Base-by-base conservation (phyloP, 2,329 filamentous ascomycete species). In the Ophiognomonia clavigignenti-juglandacearum region DNA sequence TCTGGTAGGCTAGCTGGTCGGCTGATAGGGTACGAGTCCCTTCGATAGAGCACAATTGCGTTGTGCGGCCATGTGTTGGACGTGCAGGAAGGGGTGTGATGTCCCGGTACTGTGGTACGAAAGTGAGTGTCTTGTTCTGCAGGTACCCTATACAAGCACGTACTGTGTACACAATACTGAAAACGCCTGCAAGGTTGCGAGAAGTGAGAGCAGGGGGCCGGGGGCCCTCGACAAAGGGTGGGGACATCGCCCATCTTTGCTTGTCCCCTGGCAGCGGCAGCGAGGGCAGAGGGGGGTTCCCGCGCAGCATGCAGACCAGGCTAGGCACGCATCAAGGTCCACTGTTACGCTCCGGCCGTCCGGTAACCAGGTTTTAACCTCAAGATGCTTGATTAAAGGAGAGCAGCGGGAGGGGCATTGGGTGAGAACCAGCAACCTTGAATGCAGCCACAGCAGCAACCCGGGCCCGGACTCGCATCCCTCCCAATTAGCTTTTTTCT, bases 331-430 rank as follows among this genome's bases (percentile, higher is more conserved):
- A 20, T 8, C 6, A 36, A 18, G 34, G 14, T 11, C 20, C 18
- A 18, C 7, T 18, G 6, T 23, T 14, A 14, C 35, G 40, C 43
- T 43, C 47, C 39, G 43, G 43, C 43, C 45, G 47, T 39, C 37
- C 35, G 37, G 50, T 50, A 43, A 52, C 43, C 47, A 50, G 43
- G 46, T 50, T 52, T 50, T 50, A 50, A 47, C 31, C 47, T 52
- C 50, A 50, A 47, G 50, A 43, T 47, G 38, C 37, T 41, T 36
- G 29, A 9, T 40, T 26, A 16, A 18, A 23, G 37, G 16, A 22
- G 35, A 32, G 20, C 11, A 8, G 41, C 19, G 22, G 26, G 19
- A 11, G 26, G 22, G 6, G 6, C 24, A 23, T 14, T 11, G n/a
- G n/a, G n/a, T n/a, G n/a, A n/a, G n/a, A n/a, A n/a, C n/a, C n/a